Conservation (phyloP, 1,284 basidiomycete genomes). For the Vanrija sp. region DNA sequence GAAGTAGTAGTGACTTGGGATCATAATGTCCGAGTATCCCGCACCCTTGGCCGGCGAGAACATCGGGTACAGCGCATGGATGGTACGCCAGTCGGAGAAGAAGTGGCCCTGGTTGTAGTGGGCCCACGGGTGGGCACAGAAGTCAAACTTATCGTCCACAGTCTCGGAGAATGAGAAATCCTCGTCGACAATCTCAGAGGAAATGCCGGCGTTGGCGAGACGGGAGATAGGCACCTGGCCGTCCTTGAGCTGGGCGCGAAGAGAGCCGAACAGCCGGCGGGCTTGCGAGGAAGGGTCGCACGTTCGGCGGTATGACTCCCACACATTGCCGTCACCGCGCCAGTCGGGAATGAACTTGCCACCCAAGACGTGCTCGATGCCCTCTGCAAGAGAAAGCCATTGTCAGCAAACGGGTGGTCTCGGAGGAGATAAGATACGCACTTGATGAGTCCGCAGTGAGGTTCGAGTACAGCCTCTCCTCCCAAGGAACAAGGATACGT, state of each 20-base stretch:
- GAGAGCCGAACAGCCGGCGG: constrained; percentile 72
- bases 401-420: too few relatives aligned
- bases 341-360: constrained; percentile 76
- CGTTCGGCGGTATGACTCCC: constrained; percentile 87
- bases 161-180: constrained; percentile 61
- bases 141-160: constrained; percentile 66
- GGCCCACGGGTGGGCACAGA: constrained; percentile 74
- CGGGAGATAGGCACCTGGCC: constrained; percentile 48
- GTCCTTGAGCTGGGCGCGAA: constrained; percentile 54
- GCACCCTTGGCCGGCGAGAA: constrained; percentile 80
- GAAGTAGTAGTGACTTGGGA: constrained; percentile 92
- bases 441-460: constrained; percentile 54
- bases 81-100: constrained; percentile 89
- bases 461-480: constrained; percentile 65
- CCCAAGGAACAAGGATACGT: constrained; percentile 84
- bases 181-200: constrained; percentile 49
- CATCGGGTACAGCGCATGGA: constrained; percentile 78
- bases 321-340: constrained; percentile 74
- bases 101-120: constrained; percentile 86
- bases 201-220: constrained; percentile 47
- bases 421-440: too few relatives aligned
- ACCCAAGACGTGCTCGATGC: constrained; percentile 60
- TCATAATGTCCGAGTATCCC: constrained; percentile 82
- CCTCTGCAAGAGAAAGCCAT: constrained; percentile 49
- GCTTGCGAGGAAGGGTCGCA: constrained; percentile 75